phyloP scores from a whole-genome alignment of 352 stramenopile genomes.

The Pythium sukuiense region DNA sequence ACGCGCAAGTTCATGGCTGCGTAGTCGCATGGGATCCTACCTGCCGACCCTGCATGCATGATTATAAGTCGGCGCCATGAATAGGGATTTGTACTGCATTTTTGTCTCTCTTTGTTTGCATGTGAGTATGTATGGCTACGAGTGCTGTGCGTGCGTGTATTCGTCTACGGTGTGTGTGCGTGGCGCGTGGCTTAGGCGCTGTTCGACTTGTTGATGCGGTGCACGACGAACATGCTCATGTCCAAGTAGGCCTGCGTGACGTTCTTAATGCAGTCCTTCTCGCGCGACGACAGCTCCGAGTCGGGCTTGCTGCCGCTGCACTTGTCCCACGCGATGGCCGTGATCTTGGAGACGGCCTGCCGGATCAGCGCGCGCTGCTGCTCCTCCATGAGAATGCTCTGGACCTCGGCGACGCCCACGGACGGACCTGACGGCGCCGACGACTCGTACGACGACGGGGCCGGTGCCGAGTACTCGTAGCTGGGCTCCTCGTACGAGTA shows the following conservation, averaged over 20 bases:
- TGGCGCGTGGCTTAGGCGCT: conserved; percentile 11
- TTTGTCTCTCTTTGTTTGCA: not conserved
- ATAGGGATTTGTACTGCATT: not conserved
- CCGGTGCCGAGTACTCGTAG: conserved; percentile 66
- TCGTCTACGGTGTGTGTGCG: not conserved
- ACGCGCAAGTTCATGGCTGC: conserved; percentile 78
- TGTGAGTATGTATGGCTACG: not conserved
- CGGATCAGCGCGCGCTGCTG: conserved; percentile 87
- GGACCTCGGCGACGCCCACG: conserved; percentile 58
- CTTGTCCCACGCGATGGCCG: conserved; percentile 88
- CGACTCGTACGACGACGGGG: conserved; percentile 40
- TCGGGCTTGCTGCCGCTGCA: conserved; percentile 85
- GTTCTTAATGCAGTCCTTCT: conserved; percentile 88
- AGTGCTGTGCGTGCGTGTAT: not conserved
- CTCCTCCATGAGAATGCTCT: conserved; percentile 85
- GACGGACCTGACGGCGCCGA: conserved; percentile 29
- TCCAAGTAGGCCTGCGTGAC: conserved; percentile 86
- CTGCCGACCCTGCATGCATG: not conserved
- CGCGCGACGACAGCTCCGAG: conserved; percentile 76
- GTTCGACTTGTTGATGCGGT: conserved; percentile 78
- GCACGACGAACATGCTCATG: conserved; percentile 84
- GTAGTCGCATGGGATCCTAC: conserved; percentile 15
- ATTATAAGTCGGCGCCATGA: not conserved
- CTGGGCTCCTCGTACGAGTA: conserved; percentile 74
- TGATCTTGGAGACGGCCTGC: conserved; percentile 89